Conservation (phyloP, 164 flowering plant genomes). For the Echeveria elegans region DNA sequence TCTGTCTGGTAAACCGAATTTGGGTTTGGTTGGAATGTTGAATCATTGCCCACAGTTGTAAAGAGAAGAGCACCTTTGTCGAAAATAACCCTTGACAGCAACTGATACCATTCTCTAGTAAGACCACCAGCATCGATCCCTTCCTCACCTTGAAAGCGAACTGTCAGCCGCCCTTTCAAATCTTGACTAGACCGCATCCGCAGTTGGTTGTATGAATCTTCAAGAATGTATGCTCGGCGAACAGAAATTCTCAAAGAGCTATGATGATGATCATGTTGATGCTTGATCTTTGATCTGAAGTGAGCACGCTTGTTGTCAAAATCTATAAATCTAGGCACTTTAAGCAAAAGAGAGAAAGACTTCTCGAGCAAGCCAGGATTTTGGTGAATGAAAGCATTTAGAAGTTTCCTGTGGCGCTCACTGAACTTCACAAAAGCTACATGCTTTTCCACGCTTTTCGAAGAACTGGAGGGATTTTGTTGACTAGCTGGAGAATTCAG, state of each 20-base stretch:
- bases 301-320: constrained; percentile 90
- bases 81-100: constrained; percentile 86
- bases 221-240: constrained; percentile 92
- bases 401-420: constrained; percentile 83
- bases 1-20: constrained; percentile 97
- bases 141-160: constrained; percentile 98
- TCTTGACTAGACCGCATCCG: constrained; percentile 89
- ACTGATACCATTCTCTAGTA: constrained; percentile 99
- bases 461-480: constrained; percentile 32
- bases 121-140: constrained; percentile 99
- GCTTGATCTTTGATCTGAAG: constrained; percentile 90
- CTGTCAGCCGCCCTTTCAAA: constrained; percentile 87
- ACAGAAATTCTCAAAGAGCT: constrained; percentile 88
- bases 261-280: constrained; percentile 91
- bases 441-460: constrained; percentile 65
- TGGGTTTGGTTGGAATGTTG: constrained; percentile 98
- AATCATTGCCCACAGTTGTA: constrained; percentile 95
- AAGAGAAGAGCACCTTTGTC: constrained; percentile 95
- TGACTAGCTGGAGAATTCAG: constrained; percentile 35
- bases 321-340: constrained; percentile 89
- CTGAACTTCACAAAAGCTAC: constrained; percentile 80
- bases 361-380: constrained; percentile 96
- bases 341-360: constrained; percentile 88
- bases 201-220: constrained; percentile 95
- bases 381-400: constrained; percentile 90